Percentiles rank a stretch among this genome's conserved stretches.
These are phyloP conservation scores for Amphicarpaea edgeworthii DNA, from an alignment of 306 rosid species.

Conservation along the genomic window DNA sequence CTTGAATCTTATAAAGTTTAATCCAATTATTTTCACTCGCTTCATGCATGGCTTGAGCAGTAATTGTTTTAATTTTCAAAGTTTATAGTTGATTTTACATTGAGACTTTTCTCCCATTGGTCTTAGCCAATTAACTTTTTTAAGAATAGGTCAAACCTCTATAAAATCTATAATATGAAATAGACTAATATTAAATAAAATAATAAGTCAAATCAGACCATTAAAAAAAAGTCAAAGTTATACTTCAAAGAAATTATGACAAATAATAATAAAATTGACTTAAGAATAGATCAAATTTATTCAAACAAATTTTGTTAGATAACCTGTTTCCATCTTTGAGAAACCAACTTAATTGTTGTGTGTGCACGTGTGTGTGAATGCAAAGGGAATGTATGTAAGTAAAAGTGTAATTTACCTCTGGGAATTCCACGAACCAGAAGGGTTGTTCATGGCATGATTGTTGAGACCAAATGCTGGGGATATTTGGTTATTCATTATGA, in stretches of 20 bases:
- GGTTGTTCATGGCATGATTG: not conserved
- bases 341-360: not conserved
- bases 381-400: not conserved
- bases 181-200: no score
- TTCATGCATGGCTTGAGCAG: no score
- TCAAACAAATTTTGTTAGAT: no score
- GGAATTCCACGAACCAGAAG: not conserved
- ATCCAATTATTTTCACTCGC: no score
- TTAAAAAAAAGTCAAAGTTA: no score
- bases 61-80: no score
- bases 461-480: not conserved
- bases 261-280: not conserved
- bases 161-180: no score
- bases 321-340: not conserved
- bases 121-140: not conserved
- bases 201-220: no score
- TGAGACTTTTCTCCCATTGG: no score
- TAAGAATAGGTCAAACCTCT: not conserved
- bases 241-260: not conserved
- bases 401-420: constrained; percentile 4
- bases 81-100: no score
- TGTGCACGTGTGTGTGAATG: not conserved
- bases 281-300: no score
- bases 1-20: no score
- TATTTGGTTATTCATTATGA: not conserved